phyloP scores from a whole-genome alignment of 2,329 filamentous ascomycete species.

The Triangularia setosa region DNA sequence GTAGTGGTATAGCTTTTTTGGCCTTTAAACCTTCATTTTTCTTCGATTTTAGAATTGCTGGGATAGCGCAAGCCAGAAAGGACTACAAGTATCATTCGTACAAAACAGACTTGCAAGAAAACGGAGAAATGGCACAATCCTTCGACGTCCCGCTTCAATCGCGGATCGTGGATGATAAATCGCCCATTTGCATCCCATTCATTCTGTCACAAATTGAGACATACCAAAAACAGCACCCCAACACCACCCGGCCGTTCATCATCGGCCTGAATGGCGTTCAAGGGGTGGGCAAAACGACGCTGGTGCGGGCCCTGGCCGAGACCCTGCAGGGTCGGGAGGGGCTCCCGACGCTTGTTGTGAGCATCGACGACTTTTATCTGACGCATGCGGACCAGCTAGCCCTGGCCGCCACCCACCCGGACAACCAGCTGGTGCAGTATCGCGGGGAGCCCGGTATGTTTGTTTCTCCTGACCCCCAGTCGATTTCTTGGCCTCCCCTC shows the following conservation, averaged over 20 bases:
- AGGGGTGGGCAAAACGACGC: slow-evolving; percentile 87
- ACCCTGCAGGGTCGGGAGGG: slow-evolving; percentile 55
- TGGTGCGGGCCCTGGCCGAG: slow-evolving; percentile 64
- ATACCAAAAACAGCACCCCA: slow-evolving; percentile 40
- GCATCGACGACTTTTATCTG: slow-evolving; percentile 88
- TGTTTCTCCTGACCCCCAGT: slow-evolving; percentile 17
- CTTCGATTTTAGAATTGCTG: background rate
- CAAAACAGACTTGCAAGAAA: background rate
- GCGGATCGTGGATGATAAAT: slow-evolving; percentile 70
- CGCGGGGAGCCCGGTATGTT: slow-evolving; percentile 71
- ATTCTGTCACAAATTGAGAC: slow-evolving; percentile 55
- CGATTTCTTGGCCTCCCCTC: slow-evolving; percentile 6
- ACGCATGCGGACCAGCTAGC: slow-evolving; percentile 63
- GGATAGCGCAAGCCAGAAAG: background rate
- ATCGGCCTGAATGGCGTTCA: slow-evolving; percentile 89
- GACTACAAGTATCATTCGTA: background rate
- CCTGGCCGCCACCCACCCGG: slow-evolving; percentile 60
- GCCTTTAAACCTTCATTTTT: background rate
- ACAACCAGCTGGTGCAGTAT: slow-evolving; percentile 74
- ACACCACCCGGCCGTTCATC: slow-evolving; percentile 62
- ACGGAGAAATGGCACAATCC: slow-evolving; percentile 16
- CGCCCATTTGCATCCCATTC: slow-evolving; percentile 72
- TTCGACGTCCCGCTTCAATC: slow-evolving; percentile 30
- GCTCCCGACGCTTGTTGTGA: slow-evolving; percentile 66
- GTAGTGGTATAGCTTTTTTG: background rate